phyloP scores from a whole-genome alignment of 208 protist species.

The Acanthamoeba healyi region DNA sequence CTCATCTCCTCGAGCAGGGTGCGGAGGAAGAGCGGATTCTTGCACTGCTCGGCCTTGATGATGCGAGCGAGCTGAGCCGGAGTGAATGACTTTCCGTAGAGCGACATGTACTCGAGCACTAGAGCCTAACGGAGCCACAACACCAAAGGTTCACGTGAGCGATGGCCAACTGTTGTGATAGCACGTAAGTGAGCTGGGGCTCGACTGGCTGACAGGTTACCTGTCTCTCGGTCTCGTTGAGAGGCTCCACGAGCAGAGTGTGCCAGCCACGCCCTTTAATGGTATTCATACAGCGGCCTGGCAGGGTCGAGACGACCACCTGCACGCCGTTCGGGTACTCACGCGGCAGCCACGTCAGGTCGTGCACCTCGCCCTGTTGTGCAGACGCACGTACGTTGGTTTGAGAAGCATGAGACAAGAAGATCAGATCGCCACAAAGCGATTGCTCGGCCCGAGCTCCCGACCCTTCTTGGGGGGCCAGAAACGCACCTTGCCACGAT shows the following conservation, averaged over 20 bases:
- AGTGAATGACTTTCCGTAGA: conserved; percentile 49
- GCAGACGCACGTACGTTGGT: too few species aligned
- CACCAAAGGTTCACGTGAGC: too few species aligned
- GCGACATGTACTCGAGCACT: conserved; percentile 20
- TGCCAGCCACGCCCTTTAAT: not conserved
- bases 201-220: too few species aligned
- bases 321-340: conserved; percentile 51
- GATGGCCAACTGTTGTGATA: too few species aligned
- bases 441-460: too few species aligned
- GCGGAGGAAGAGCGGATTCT: conserved; percentile 65
- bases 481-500: not conserved
- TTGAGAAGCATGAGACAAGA: too few species aligned
- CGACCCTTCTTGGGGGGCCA: too few species aligned
- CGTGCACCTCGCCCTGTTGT: not conserved
- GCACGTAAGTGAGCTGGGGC: too few species aligned
- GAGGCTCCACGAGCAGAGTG: not conserved
- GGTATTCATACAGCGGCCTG: conserved; percentile 17
- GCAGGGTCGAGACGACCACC: conserved; percentile 47
- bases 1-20: conserved; percentile 17
- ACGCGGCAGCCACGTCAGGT: conserved; percentile 43
- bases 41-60: conserved; percentile 23
- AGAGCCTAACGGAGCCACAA: conserved; percentile 7
- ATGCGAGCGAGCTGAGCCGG: not conserved
- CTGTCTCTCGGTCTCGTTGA: conserved; percentile 23
- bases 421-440: too few species aligned